These are phyloP conservation scores for Pinus tabuliformis DNA, from an alignment of 75 land plant genomes.

Conservation along the genomic window DNA sequence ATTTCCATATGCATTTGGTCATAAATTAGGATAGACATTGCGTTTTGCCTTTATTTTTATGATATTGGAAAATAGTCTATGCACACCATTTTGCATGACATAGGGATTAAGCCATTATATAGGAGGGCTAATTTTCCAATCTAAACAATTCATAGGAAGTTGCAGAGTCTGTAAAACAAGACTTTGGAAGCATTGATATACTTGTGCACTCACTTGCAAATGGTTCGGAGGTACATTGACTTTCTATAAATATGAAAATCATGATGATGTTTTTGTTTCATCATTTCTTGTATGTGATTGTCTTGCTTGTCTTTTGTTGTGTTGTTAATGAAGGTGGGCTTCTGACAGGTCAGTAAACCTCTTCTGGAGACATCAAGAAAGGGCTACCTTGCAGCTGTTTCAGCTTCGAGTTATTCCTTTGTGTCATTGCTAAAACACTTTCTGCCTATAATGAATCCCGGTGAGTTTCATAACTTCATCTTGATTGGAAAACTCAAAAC, in stretches of 20 bases:
- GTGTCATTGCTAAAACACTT: constrained; percentile 89
- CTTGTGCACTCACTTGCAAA: constrained; percentile 97
- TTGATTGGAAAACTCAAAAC: neutral
- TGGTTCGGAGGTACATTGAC: constrained; percentile 76
- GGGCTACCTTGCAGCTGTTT: constrained; percentile 92
- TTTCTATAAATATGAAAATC: neutral
- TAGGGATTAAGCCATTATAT: neutral
- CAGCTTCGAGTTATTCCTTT: constrained; percentile 95
- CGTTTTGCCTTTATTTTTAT: neutral
- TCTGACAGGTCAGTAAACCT: constrained; percentile 75
- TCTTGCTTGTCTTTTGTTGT: constrained; percentile 1
- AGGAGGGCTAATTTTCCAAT: neutral
- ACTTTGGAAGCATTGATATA: constrained; percentile 95
- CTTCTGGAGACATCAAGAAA: constrained; percentile 87
- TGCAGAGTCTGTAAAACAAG: constrained; percentile 85
- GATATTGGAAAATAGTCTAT: neutral
- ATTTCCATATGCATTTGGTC: neutral
- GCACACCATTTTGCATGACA: neutral
- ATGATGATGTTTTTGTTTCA: neutral
- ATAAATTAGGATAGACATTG: neutral
- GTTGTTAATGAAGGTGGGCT: neutral
- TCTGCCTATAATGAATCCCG: constrained; percentile 87
- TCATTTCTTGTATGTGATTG: neutral
- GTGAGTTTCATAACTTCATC: constrained; percentile 19
- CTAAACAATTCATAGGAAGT: constrained; percentile 55